phyloP scores from a whole-genome alignment of 192 early-diverging fungal genomes.

The Coemansia sp. region DNA sequence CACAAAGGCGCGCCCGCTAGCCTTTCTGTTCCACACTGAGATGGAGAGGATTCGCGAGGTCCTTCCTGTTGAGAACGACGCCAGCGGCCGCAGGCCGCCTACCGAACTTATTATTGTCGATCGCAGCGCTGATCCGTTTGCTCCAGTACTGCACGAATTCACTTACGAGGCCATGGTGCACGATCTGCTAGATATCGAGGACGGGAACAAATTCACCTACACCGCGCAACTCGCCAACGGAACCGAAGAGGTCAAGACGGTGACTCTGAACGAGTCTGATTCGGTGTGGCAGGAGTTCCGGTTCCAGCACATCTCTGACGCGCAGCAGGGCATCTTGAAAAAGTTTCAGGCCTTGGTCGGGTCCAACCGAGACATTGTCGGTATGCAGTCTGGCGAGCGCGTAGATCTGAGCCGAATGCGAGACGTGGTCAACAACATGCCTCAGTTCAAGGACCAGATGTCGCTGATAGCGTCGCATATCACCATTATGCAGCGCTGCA shows the following conservation, averaged over 20 bases:
- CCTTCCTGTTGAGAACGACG: slow-evolving; percentile 53
- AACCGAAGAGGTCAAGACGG: slow-evolving; percentile 29
- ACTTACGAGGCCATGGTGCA: slow-evolving; percentile 99
- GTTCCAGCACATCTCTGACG: slow-evolving; percentile 57
- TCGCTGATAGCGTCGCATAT: slow-evolving; percentile 54
- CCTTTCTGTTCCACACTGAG: slow-evolving; percentile 77
- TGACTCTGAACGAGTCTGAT: slow-evolving; percentile 49
- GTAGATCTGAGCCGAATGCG: slow-evolving; percentile 44
- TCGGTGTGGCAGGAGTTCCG: slow-evolving; percentile 57
- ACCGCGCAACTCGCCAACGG: slow-evolving; percentile 43
- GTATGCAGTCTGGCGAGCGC: slow-evolving; percentile 38
- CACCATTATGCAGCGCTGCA: slow-evolving; percentile 54
- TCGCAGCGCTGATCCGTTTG: slow-evolving; percentile 84
- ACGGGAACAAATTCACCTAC: slow-evolving; percentile 49
- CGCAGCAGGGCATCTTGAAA: slow-evolving; percentile 47
- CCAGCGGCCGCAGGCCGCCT: slow-evolving; percentile 44
- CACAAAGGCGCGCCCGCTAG: slow-evolving; percentile 74
- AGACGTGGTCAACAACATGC: slow-evolving; percentile 49
- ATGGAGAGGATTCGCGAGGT: slow-evolving; percentile 77
- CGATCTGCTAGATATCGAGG: slow-evolving; percentile 74
- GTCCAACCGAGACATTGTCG: slow-evolving; percentile 42
- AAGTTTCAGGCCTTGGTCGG: slow-evolving; percentile 48
- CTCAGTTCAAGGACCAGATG: slow-evolving; percentile 53
- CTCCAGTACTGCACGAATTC: slow-evolving; percentile 96
- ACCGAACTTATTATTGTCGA: slow-evolving; percentile 88